Percentiles rank a stretch among this genome's conserved stretches.
These are phyloP conservation scores for Stenogyne calaminthoides DNA, from an alignment of 305 asterid genomes.

Conservation along the genomic window DNA sequence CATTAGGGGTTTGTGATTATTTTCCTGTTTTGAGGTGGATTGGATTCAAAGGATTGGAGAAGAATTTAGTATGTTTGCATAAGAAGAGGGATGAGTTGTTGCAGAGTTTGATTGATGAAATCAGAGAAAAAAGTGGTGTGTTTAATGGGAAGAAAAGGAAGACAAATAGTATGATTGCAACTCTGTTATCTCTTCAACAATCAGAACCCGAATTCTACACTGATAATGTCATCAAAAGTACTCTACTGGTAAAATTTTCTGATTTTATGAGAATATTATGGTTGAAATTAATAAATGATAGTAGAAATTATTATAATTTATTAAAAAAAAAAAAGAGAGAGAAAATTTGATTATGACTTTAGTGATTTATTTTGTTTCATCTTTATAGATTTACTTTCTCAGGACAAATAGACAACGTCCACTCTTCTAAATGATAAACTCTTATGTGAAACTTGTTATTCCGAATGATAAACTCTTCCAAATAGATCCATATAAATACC, in stretches of 20 bases:
- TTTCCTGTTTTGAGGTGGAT: slow-evolving; percentile 51
- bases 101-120: slow-evolving; percentile 40
- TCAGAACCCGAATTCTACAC: slow-evolving; percentile 53
- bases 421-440: too few relatives aligned
- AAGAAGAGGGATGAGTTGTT: slow-evolving; percentile 39
- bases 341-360: too few relatives aligned
- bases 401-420: too few relatives aligned
- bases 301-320: too few relatives aligned
- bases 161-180: slow-evolving; percentile 33
- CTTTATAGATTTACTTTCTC: too few relatives aligned
- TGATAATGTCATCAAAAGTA: slow-evolving; percentile 48
- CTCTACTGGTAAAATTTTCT: slow-evolving; percentile 33
- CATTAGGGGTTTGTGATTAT: slow-evolving; percentile 38
- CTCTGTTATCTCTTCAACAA: slow-evolving; percentile 40
- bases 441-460: too few relatives aligned
- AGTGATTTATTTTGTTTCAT: too few relatives aligned
- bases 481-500: too few relatives aligned
- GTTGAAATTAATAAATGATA: not conserved
- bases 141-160: not conserved
- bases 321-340: too few relatives aligned
- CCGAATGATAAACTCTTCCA: too few relatives aligned
- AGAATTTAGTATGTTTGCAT: slow-evolving; percentile 25
- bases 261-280: not conserved
- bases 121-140: not conserved
- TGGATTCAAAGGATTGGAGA: slow-evolving; percentile 44